Evolutionary conservation across 106 monocot genomes (phyloP).

Genomic region (Posidonia australis): DNA sequence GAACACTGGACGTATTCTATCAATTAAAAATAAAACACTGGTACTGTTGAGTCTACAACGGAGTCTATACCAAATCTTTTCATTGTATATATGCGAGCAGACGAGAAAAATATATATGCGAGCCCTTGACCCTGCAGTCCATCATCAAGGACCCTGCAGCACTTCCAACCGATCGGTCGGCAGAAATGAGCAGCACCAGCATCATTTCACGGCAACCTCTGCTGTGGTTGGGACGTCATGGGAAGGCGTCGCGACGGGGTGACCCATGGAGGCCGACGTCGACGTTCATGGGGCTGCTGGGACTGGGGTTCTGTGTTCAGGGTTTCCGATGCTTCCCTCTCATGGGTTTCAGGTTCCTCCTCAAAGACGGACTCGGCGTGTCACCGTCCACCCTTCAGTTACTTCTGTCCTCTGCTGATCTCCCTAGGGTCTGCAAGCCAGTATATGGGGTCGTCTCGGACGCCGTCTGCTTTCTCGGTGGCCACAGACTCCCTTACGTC

Average conservation of each 20-base stretch:
- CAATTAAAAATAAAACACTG: too few species aligned
- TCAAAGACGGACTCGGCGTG: constrained; percentile 48
- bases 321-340: constrained; percentile 66
- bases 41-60: too few species aligned
- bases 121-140: too few species aligned
- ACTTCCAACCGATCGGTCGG: too few species aligned
- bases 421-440: constrained; percentile 73
- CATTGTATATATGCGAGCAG: too few species aligned
- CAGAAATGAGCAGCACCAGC: too few species aligned
- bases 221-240: neutral
- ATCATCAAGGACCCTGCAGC: too few species aligned
- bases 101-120: too few species aligned
- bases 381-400: constrained; percentile 51
- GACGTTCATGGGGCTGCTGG: constrained; percentile 24
- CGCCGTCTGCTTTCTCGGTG: constrained; percentile 35
- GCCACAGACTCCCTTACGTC: constrained; percentile 66
- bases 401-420: constrained; percentile 48
- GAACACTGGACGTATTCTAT: too few species aligned
- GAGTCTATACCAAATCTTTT: too few species aligned
- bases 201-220: too few species aligned
- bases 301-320: constrained; percentile 60
- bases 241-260: neutral
- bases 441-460: constrained; percentile 69
- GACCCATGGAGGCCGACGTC: neutral
- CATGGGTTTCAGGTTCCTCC: constrained; percentile 55